These are phyloP conservation scores for Juglanconis juglandina DNA, from an alignment of 2,329 filamentous ascomycete genomes.

Conservation along the genomic window DNA sequence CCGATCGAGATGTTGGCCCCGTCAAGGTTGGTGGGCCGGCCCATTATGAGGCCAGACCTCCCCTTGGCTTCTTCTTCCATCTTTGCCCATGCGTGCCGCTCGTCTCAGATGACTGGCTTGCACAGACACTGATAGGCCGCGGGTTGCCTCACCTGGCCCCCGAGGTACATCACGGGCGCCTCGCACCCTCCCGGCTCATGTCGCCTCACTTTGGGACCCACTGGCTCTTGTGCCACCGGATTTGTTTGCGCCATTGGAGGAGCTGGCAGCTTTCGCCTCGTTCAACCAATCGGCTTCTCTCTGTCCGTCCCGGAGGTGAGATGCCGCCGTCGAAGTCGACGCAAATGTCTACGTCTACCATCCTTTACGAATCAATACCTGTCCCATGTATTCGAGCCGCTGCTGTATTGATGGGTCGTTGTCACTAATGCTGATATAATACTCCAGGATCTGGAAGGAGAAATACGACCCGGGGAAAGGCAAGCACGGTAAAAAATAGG, in stretches of 20 bases:
- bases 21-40: neutral
- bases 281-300: neutral
- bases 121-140: neutral
- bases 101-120: neutral
- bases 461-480: slow-evolving; percentile 67
- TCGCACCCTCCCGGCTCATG: neutral
- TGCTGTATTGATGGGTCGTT: slow-evolving; percentile 7
- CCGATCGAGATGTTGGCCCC: neutral
- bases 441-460: slow-evolving; percentile 92
- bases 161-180: neutral
- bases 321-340: neutral
- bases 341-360: neutral
- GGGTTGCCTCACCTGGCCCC: neutral
- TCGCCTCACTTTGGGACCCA: neutral
- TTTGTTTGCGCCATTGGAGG: neutral
- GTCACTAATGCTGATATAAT: neutral
- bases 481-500: slow-evolving; percentile 44
- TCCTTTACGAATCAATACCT: neutral
- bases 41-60: neutral
- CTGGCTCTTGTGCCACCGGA: slow-evolving; percentile 3
- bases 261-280: neutral
- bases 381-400: neutral
- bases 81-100: neutral
- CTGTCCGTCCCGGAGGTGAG: neutral
- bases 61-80: neutral